Evolutionary conservation across 2,329 filamentous ascomycete species (phyloP), one percentile per base, ranked within the genome.

Genomic region (Scedosporium boydii): DNA sequence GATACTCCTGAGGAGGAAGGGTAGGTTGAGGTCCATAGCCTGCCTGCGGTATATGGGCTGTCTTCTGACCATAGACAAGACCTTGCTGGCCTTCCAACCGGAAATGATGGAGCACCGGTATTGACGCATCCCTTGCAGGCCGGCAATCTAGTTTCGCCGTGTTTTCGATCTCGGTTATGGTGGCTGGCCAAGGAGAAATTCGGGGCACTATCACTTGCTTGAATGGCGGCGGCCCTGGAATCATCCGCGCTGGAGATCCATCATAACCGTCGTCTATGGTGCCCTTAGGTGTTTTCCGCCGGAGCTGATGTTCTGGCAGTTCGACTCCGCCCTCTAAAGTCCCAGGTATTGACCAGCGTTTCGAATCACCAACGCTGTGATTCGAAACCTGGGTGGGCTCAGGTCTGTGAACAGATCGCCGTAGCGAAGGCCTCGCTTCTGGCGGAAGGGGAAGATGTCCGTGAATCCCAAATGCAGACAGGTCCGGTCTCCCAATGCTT

Each of bases 231-330:
- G 88, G 88, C 44, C 89, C 89, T 42, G 87, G 85, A 9, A 82
- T 85, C 68, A 88, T 85, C 70, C 91, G 88, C 23, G 87, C 81
- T 1, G 87, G 86, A 4, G 90, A 90, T 38, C 90, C 91, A 80
- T 98, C 93, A 70, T 96, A 97, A 10, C 91, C 92, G 61, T 90
- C 91, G 66, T 93, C 88, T 65, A 98, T 83, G 44, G 92, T 96
- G n/a, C 93, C 95, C 70, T 88, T 93, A 4, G 93, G 95, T 7
- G 93, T 98, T 75, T 98, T 98, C 67, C 93, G 86, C 67, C 93
- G 86, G 63, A 97, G 80, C 68, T 91, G 89, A 73, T 96, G 87
- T 73, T 96, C 91, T 61, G 75, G 72, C 62, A 75, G 73, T 4
- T 77, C 75, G 34, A 63, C 14, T n/a, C 38, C 10, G 23, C 5